Evolutionary conservation across 2,329 filamentous ascomycete species (phyloP).

Genomic region (Talaromyces funiculosus): DNA sequence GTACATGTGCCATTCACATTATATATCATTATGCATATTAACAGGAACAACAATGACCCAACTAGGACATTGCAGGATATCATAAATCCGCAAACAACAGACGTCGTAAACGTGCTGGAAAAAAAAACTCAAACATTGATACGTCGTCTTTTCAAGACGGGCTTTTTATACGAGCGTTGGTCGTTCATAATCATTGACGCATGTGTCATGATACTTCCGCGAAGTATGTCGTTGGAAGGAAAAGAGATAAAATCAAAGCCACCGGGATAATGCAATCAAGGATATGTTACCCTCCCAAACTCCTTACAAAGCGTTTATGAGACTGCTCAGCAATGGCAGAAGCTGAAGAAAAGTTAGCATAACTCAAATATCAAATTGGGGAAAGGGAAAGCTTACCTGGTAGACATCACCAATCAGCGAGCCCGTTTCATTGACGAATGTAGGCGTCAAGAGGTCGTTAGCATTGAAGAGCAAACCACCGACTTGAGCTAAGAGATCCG

Average conservation of each 20-base stretch:
- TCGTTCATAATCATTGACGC: constrained; percentile 7
- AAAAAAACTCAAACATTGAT: background rate
- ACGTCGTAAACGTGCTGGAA: background rate
- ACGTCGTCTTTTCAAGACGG: background rate
- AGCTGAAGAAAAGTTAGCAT: constrained; percentile 21
- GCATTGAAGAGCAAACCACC: constrained; percentile 22
- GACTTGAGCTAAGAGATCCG: constrained; percentile 22
- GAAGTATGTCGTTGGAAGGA: background rate
- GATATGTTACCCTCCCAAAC: constrained; percentile 18
- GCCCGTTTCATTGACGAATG: constrained; percentile 26
- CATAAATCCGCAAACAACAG: constrained; percentile 2
- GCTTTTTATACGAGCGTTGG: constrained; percentile 1
- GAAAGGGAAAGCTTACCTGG: constrained; percentile 20
- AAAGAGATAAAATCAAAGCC: background rate
- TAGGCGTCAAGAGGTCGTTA: constrained; percentile 27
- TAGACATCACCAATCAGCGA: constrained; percentile 21
- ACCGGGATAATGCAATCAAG: constrained; percentile 17
- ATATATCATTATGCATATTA: constrained; percentile 14
- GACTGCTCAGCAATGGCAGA: constrained; percentile 25
- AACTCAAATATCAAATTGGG: background rate
- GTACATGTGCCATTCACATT: constrained; percentile 12
- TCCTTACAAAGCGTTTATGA: constrained; percentile 25
- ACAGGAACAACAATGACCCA: constrained; percentile 2
- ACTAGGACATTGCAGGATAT: constrained; percentile 7
- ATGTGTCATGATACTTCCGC: constrained; percentile 2